Base-by-base conservation (phyloP, 306 rosid genomes). In the Neltuma alba region DNA sequence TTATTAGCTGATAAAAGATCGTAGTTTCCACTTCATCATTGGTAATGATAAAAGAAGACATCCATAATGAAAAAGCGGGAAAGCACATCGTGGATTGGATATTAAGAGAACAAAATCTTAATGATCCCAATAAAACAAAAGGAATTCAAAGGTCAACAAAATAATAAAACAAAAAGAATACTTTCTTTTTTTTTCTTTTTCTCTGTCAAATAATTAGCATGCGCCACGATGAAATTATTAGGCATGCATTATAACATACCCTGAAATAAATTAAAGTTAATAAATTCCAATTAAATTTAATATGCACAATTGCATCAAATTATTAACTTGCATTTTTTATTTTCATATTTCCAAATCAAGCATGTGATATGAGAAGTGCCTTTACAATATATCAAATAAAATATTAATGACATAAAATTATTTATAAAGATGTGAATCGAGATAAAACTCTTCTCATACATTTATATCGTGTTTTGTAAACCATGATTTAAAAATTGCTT, bases 21-120 rank as follows among this genome's bases (percentile, higher is more conserved):
- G 68, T 10, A 3, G 60, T 31, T 44, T 60, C 38, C 30, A 25
- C 16, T 47, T 16, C 30, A 58, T 69, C 28, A 15, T 74, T 3
- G 6, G 12, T 21, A 42, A 36, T 77, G 41, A 41, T 77, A 41
- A 37, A 47, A 23, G 66, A 66, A 15, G 73, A 66, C 61, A 42
- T 57, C 61, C 77, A 70, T 76, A 37, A 75, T 55, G 16, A 11
- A 60, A 70, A 45, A 12, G 66, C 77, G 16, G 7, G 47, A 70
- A 45, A 12, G 66, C 77, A 81, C 48, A 57, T 67, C 28, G 20
- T 5, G 38, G 68, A 62, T 23, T 31, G 67, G 31, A 44, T 18
- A 12, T 20, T 30, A 30, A 44, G 2, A 9, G n/a, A 16, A 4
- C 28, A 30, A 45, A 71, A 71, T 70, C 47, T 36, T n/a, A 3